phyloP scores from a whole-genome alignment of 2,329 filamentous ascomycete species.

The Ceratocystis huliohia region DNA sequence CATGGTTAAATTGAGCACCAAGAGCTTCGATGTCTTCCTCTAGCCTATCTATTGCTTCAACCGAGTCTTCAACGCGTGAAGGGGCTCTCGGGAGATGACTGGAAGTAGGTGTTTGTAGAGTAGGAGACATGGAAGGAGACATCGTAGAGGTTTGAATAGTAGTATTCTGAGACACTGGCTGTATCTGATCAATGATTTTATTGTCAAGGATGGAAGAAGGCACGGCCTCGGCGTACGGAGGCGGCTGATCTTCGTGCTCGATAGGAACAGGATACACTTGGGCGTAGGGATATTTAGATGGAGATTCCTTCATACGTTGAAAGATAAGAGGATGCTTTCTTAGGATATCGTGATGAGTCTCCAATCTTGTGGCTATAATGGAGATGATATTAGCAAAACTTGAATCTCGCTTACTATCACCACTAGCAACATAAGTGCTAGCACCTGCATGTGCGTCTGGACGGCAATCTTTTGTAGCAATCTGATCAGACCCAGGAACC shows the following conservation, averaged over 20 bases:
- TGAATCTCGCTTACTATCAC: background rate
- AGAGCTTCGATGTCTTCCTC: constrained; percentile 50
- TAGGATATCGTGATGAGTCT: constrained; percentile 17
- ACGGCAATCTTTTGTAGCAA: constrained; percentile 2
- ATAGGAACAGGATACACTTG: constrained; percentile 18
- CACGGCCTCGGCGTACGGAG: constrained; percentile 20
- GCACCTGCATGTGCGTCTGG: constrained; percentile 2
- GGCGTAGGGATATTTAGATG: constrained; percentile 18
- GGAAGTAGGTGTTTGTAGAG: background rate
- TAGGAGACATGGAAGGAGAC: background rate
- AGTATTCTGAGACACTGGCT: background rate
- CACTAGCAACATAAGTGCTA: background rate
- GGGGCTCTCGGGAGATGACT: constrained; percentile 27
- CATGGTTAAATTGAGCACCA: constrained; percentile 25
- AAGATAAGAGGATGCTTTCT: constrained; percentile 14
- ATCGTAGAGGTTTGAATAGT: background rate
- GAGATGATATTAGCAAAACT: constrained; percentile 20
- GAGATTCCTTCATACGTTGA: constrained; percentile 10
- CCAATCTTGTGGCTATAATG: constrained; percentile 17
- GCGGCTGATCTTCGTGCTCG: constrained; percentile 21
- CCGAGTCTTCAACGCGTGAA: constrained; percentile 49
- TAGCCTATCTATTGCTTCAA: constrained; percentile 48
- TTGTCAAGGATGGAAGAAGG: constrained; percentile 16
- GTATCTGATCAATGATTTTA: background rate
- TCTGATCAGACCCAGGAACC: background rate